Conservation (phyloP, 2,329 filamentous ascomycete species). For the Chrysosporium queenslandicum region DNA sequence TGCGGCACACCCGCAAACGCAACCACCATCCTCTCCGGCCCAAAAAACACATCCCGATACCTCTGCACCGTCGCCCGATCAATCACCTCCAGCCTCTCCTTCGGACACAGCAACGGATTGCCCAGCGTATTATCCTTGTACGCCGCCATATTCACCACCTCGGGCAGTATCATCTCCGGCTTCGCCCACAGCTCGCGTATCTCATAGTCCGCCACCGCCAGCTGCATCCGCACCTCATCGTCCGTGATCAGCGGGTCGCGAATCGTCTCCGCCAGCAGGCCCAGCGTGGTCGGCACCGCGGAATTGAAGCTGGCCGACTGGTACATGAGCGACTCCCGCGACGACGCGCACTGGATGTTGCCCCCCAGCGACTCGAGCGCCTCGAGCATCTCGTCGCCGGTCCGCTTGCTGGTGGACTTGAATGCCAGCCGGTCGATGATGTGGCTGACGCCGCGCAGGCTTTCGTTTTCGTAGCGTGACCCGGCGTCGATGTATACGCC, state of each 20-base stretch:
- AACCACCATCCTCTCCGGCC: slow-evolving; percentile 82
- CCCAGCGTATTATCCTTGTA: slow-evolving; percentile 95
- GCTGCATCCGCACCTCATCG: slow-evolving; percentile 73
- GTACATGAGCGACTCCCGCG: slow-evolving; percentile 95
- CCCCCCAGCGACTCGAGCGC: slow-evolving; percentile 79
- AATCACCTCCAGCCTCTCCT: slow-evolving; percentile 68
- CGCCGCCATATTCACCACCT: slow-evolving; percentile 88
- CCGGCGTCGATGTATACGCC: slow-evolving; percentile 94
- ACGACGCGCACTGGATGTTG: slow-evolving; percentile 94
- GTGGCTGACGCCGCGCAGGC: slow-evolving; percentile 81
- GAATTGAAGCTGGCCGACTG: slow-evolving; percentile 96
- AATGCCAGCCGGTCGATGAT: slow-evolving; percentile 94
- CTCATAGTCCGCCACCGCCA: slow-evolving; percentile 88
- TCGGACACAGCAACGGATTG: slow-evolving; percentile 82
- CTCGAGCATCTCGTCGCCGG: slow-evolving; percentile 77
- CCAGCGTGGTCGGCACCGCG: slow-evolving; percentile 71
- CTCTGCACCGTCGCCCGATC: slow-evolving; percentile 61
- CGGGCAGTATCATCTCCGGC: slow-evolving; percentile 88
- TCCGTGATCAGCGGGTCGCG: slow-evolving; percentile 75
- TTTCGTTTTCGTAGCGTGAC: slow-evolving; percentile 81
- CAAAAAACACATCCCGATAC: slow-evolving; percentile 76
- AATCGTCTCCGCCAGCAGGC: slow-evolving; percentile 84
- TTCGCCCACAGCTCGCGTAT: slow-evolving; percentile 97
- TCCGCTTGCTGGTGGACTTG: slow-evolving; percentile 66
- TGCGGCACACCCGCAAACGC: slow-evolving; percentile 91